Evolutionary conservation across 1,284 basidiomycete genomes (phyloP).

Genomic region (Tylopilus orsonianus): DNA sequence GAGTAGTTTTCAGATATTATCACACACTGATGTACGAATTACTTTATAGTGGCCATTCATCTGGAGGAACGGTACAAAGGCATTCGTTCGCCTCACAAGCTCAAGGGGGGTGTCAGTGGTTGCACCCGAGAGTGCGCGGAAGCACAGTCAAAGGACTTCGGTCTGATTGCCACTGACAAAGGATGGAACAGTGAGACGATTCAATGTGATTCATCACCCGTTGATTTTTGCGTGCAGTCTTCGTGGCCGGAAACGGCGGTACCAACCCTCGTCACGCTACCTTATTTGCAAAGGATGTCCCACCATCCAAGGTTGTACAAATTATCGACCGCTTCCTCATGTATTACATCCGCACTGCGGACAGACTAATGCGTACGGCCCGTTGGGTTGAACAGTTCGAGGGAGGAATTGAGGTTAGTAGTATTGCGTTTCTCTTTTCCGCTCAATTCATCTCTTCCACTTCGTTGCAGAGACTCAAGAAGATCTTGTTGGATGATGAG

Average conservation of each 20-base stretch:
- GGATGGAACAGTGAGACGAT: constrained; percentile 63
- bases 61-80: constrained; percentile 77
- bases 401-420: constrained; percentile 60
- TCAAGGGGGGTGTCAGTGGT: constrained; percentile 79
- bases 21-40: constrained; percentile 5
- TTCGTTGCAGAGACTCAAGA: constrained; percentile 49
- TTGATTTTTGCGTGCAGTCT: constrained; percentile 43
- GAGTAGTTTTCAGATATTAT: not conserved
- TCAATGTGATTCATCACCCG: not conserved
- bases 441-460: not conserved
- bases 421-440: not conserved
- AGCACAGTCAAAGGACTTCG: constrained; percentile 77
- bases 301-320: constrained; percentile 59
- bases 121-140: constrained; percentile 78
- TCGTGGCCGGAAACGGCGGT: constrained; percentile 74
- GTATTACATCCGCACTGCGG: constrained; percentile 75
- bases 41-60: constrained; percentile 53
- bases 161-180: constrained; percentile 76
- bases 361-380: constrained; percentile 68
- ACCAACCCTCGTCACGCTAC: constrained; percentile 61
- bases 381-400: constrained; percentile 76
- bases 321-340: constrained; percentile 72
- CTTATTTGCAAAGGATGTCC: constrained; percentile 54
- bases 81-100: constrained; percentile 71
- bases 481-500: constrained; percentile 72